Evolutionary conservation across 2,329 filamentous ascomycete genomes (phyloP).

Genomic region (Colletotrichum somersetense): DNA sequence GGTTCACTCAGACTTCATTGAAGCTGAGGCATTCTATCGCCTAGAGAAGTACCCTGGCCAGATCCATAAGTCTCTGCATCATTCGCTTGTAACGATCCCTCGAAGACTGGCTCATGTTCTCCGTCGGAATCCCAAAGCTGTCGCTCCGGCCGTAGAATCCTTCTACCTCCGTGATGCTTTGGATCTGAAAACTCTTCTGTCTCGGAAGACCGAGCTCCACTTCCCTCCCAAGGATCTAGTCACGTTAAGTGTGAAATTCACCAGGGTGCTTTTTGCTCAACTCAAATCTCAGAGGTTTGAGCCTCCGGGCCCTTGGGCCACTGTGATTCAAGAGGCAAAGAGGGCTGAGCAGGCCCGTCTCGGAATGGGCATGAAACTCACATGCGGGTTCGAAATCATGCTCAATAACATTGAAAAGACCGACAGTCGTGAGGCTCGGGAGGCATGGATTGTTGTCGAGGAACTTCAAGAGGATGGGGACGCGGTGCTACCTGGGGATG

Average conservation of each 20-base stretch:
- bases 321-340: slow-evolving; percentile 45
- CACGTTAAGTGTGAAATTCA: slow-evolving; percentile 83
- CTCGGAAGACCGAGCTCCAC: slow-evolving; percentile 63
- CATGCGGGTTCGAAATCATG: slow-evolving; percentile 92
- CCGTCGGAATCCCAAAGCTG: slow-evolving; percentile 78
- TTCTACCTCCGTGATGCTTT: slow-evolving; percentile 93
- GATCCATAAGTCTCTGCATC: slow-evolving; percentile 81
- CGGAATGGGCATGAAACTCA: slow-evolving; percentile 88
- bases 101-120: slow-evolving; percentile 85
- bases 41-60: slow-evolving; percentile 85
- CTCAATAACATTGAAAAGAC: slow-evolving; percentile 74
- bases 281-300: slow-evolving; percentile 87
- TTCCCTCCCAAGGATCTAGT: slow-evolving; percentile 87
- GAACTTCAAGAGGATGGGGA: slow-evolving; percentile 81
- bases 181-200: slow-evolving; percentile 76
- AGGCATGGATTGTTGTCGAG: slow-evolving; percentile 81
- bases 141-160: slow-evolving; percentile 87
- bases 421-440: slow-evolving; percentile 77
- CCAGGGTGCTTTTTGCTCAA: slow-evolving; percentile 90
- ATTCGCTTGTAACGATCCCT: slow-evolving; percentile 79
- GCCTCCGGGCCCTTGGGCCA: slow-evolving; percentile 67
- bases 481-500: slow-evolving; percentile 73
- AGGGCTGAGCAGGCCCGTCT: slow-evolving; percentile 54
- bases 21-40: slow-evolving; percentile 92
- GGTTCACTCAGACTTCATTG: slow-evolving; percentile 79